Evolutionary conservation across 345 rosid species (phyloP).

Genomic region (Linum lewisii): DNA sequence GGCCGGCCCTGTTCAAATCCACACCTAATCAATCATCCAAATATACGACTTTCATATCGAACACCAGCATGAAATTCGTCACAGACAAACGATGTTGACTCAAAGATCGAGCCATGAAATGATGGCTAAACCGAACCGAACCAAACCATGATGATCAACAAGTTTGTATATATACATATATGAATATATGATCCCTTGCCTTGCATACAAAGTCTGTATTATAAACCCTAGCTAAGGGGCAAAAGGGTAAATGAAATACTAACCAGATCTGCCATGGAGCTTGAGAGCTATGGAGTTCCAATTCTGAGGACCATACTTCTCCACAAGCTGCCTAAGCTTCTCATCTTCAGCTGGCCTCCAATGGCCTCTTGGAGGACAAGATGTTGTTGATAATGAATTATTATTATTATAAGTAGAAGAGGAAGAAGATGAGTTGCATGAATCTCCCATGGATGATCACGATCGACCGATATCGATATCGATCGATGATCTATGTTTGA

Average conservation of each 20-base stretch:
- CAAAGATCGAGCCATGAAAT: too few relatives aligned
- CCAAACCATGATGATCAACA: too few relatives aligned
- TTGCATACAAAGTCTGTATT: not conserved
- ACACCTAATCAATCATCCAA: too few relatives aligned
- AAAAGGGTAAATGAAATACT: not conserved
- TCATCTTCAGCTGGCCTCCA: constrained; percentile 77
- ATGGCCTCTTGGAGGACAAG: constrained; percentile 51
- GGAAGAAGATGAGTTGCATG: not conserved
- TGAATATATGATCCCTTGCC: too few relatives aligned
- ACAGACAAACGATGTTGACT: too few relatives aligned
- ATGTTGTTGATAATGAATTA: not conserved
- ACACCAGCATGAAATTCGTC: too few relatives aligned
- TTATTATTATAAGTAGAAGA: not conserved
- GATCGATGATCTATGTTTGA: not conserved
- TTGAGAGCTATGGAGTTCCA: constrained; percentile 72
- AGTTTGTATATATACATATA: not conserved
- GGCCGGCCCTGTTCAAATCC: not conserved
- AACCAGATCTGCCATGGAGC: constrained; percentile 73
- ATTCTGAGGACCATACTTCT: constrained; percentile 54
- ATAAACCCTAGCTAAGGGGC: not conserved
- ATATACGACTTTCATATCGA: too few relatives aligned
- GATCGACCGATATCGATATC: not conserved
- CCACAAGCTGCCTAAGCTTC: constrained; percentile 52
- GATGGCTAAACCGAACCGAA: too few relatives aligned
- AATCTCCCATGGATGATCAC: constrained; percentile 16